These are phyloP conservation scores for Aquilaria sinensis DNA, from an alignment of 345 rosid species.

Conservation along the genomic window DNA sequence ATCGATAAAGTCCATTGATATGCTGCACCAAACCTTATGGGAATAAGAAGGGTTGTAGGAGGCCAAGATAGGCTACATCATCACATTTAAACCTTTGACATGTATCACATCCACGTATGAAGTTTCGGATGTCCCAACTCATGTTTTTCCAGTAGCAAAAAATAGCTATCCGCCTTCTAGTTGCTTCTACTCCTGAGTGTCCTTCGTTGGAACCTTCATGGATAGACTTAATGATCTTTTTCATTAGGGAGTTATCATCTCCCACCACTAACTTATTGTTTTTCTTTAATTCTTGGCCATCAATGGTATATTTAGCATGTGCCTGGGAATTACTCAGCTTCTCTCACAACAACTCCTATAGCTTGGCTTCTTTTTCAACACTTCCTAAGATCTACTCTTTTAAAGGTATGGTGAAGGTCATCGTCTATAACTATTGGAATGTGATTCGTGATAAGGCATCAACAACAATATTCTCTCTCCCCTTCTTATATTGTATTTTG, in stretches of 20 bases:
- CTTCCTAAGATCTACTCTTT: not conserved
- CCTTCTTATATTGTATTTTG: too few relatives aligned
- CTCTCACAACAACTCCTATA: not conserved
- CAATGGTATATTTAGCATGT: too few relatives aligned
- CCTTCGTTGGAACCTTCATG: not conserved
- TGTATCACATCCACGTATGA: not conserved
- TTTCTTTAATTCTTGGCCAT: not conserved
- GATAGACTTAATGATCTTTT: not conserved
- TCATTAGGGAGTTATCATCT: not conserved
- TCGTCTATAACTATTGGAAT: not conserved
- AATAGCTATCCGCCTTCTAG: accelerated
- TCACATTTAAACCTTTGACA: not conserved
- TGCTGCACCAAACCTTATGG: not conserved
- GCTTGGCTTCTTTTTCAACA: too few relatives aligned
- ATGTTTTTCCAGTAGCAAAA: not conserved
- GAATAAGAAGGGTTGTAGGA: not conserved
- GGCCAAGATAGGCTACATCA: not conserved
- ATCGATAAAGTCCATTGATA: constrained; percentile 10
- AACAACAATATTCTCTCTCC: too few relatives aligned
- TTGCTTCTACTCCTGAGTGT: not conserved
- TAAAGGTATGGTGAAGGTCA: not conserved
- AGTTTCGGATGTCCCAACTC: not conserved
- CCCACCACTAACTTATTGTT: not conserved
- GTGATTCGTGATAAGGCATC: not conserved
- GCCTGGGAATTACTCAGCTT: not conserved